Conservation (phyloP, 306 rosid species). For the Medicago ruthenica region DNA sequence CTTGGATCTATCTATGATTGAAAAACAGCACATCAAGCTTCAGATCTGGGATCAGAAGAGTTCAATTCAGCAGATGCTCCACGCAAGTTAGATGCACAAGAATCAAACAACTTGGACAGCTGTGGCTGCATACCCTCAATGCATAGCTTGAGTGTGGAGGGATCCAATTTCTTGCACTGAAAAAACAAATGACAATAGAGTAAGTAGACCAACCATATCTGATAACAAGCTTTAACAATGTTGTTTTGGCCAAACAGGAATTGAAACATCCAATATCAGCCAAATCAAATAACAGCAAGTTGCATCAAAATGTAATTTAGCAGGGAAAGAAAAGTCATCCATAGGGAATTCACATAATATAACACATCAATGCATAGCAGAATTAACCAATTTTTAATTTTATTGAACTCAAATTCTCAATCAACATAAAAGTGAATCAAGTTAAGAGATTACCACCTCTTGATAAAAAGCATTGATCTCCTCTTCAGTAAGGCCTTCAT, state of each 20-base stretch:
- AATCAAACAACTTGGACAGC: conserved; percentile 66
- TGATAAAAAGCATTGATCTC: conserved; percentile 83
- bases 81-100: conserved; percentile 59
- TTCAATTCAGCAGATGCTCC: conserved; percentile 70
- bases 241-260: conserved; percentile 9
- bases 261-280: conserved; percentile 1
- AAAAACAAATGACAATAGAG: conserved; percentile 37
- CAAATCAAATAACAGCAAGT: conserved; percentile 2
- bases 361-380: conserved; percentile 22
- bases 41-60: conserved; percentile 76
- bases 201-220: conserved; percentile 31
- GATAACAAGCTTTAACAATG: conserved; percentile 1
- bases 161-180: conserved; percentile 69
- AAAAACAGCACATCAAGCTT: conserved; percentile 63
- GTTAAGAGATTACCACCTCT: conserved; percentile 59
- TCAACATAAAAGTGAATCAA: conserved; percentile 15
- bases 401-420: conserved; percentile 30
- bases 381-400: conserved; percentile 6
- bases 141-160: conserved; percentile 56
- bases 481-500: conserved; percentile 93
- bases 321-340: background rate
- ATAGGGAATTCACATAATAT: conserved; percentile 3
- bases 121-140: conserved; percentile 69
- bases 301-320: conserved; percentile 19
- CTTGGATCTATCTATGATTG: conserved; percentile 55